phyloP scores from a whole-genome alignment of 257 asterid genomes.

The Cynanchum wilfordii region DNA sequence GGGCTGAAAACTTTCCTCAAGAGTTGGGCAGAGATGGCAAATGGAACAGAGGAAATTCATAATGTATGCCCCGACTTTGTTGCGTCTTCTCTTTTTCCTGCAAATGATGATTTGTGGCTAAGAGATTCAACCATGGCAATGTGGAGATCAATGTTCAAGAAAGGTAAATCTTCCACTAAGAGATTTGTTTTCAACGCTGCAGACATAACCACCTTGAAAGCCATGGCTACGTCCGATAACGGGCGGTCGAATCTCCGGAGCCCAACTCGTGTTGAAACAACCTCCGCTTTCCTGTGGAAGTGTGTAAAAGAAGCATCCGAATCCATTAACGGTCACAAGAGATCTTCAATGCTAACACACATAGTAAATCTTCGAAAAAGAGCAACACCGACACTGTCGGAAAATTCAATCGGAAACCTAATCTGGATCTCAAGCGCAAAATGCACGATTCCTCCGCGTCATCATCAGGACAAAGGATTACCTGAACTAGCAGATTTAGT shows the following conservation, averaged over 20 bases:
- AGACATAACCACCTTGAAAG: slow-evolving; percentile 34
- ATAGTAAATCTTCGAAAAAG: slow-evolving; percentile 55
- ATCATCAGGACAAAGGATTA: slow-evolving; percentile 12
- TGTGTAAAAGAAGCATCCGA: slow-evolving; percentile 34
- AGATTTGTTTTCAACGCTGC: slow-evolving; percentile 49
- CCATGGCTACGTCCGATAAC: slow-evolving; percentile 14
- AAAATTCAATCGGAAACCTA: slow-evolving; percentile 50
- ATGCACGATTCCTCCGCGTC: background rate
- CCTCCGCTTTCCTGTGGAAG: slow-evolving; percentile 72
- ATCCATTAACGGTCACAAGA: slow-evolving; percentile 19
- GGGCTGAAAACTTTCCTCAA: slow-evolving; percentile 48
- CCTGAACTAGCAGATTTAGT: slow-evolving; percentile 32
- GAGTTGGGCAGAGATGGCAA: slow-evolving; percentile 42
- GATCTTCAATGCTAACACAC: slow-evolving; percentile 54
- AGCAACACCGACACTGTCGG: slow-evolving; percentile 35
- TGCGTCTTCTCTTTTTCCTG: slow-evolving; percentile 48
- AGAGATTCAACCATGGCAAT: slow-evolving; percentile 43
- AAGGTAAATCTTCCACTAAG: slow-evolving; percentile 45
- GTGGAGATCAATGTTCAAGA: slow-evolving; percentile 63
- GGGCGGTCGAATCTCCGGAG: background rate
- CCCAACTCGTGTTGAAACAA: slow-evolving; percentile 56
- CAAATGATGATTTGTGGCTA: slow-evolving; percentile 32
- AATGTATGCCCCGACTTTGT: slow-evolving; percentile 33
- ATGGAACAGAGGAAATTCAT: slow-evolving; percentile 12
- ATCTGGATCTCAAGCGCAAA: slow-evolving; percentile 56